Evolutionary conservation across 2,329 filamentous ascomycete species (phyloP).

Genomic region (Didymella pomorum): DNA sequence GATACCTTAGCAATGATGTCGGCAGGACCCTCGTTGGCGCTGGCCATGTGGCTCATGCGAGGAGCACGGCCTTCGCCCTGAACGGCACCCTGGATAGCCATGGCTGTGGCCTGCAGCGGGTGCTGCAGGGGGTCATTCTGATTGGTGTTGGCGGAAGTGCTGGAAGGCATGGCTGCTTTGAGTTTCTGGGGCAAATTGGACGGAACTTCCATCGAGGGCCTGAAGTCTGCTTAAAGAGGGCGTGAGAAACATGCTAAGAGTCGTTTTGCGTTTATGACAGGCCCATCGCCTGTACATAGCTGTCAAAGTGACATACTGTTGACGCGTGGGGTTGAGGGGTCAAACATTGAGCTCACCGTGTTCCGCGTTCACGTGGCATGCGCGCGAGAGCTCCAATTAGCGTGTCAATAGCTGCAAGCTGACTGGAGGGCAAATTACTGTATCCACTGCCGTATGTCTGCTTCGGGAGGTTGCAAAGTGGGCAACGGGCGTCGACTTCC

Average conservation of each 20-base stretch:
- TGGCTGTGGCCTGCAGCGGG: conserved; percentile 53
- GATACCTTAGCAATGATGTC: conserved; percentile 62
- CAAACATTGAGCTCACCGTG: conserved; percentile 3
- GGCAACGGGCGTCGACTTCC: neutral
- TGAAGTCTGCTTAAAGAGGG: conserved; percentile 19
- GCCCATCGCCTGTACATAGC: neutral
- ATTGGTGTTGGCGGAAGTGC: conserved; percentile 41
- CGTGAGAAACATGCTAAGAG: neutral
- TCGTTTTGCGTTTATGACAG: conserved; percentile 14
- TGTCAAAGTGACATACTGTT: conserved; percentile 34
- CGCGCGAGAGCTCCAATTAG: neutral
- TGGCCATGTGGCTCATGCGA: conserved; percentile 51
- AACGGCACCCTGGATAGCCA: conserved; percentile 52
- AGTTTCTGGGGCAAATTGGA: conserved; percentile 24
- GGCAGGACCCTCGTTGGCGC: conserved; percentile 61
- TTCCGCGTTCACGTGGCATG: conserved; percentile 6
- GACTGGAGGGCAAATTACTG: conserved; percentile 44
- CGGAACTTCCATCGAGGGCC: conserved; percentile 28
- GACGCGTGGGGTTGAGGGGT: conserved; percentile 23
- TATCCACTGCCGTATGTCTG: neutral
- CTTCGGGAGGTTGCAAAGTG: neutral
- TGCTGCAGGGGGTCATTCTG: conserved; percentile 49
- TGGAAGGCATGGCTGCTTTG: conserved; percentile 32
- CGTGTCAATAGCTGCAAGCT: neutral
- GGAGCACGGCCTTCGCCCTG: conserved; percentile 51